Base-by-base conservation (phyloP, 495 filamentous ascomycete species). In the Parmelia sp. region DNA sequence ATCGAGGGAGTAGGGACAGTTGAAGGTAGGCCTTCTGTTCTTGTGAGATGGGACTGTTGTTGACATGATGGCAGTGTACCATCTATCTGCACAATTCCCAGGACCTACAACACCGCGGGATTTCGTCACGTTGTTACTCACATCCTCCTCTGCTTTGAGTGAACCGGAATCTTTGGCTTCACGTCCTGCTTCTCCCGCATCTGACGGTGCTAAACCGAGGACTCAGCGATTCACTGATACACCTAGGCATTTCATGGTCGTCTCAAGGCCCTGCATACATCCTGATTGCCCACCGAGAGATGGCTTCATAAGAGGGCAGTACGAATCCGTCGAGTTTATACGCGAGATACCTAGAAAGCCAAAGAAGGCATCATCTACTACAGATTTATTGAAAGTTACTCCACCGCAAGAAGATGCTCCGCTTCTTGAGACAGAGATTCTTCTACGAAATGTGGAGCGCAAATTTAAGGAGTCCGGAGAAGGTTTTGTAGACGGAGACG, bases 321-420 rank as follows among this genome's bases (percentile, higher is more conserved):
- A 96, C 74, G 92, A 97, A 77, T 92, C 88, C 19, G 88, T 97
- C 29, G 93, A 97, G 73, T 82, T 96, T 61, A 90, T 97, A 60
- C 81, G 94, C 47, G 94, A 97, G 76, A 80, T 96, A 35, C 86
- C 86, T 1, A 61, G 77, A 12, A 76, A 72, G 42, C 58, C 68
- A 14, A 65, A 56, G 31, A 74, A 70, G 62, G 61, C 73, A 33
- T 53, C 64, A 35, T 78, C 76, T 17, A 73, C 73, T 2, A 67
- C 75, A 23, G 71, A 78, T 62, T 66, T 76, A 9, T 55, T 71
- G n/a, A 68, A 66, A 53, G 44, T 33, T 23, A 10, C 59, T 53
- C 56, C 37, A 21, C 42, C 55, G n/a, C 29, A 58, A 58, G 29
- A 42, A 60, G 47, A 27, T n/a, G 47, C 68, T 25, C 29, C 64